These are phyloP conservation scores for Lumnitzera racemosa DNA, from an alignment of 345 rosid species.

Conservation along the genomic window DNA sequence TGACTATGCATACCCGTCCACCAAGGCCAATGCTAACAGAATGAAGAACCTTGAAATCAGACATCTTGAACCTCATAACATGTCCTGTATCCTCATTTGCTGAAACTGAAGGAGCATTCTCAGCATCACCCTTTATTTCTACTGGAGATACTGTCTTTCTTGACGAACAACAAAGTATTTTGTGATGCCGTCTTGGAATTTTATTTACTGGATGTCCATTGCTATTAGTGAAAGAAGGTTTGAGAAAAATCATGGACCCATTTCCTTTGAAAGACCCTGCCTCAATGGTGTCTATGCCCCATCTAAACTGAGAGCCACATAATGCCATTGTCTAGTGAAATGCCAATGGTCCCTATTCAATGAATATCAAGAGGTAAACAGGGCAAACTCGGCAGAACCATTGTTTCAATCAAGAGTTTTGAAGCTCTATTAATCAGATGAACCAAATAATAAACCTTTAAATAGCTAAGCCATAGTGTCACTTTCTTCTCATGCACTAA, in stretches of 20 bases:
- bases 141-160: conserved; percentile 25
- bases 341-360: no score
- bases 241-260: conserved; percentile 22
- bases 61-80: conserved; percentile 68
- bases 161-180: conserved; percentile 33
- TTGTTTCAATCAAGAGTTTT: no score
- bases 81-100: conserved; percentile 42
- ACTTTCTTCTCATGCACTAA: no score
- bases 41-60: conserved; percentile 72
- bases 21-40: conserved; percentile 81
- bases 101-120: conserved; percentile 10
- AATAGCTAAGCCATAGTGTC: no score
- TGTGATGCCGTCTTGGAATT: conserved; percentile 12
- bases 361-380: no score
- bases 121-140: conserved; percentile 30
- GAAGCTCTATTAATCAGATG: no score
- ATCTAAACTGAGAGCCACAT: conserved; percentile 29
- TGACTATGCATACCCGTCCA: conserved; percentile 52
- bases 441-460: no score
- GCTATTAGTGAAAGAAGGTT: conserved; percentile 11
- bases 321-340: conserved; percentile 42
- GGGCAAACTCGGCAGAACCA: no score
- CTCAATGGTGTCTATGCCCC: conserved; percentile 28
- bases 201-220: conserved; percentile 7
- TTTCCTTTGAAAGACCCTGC: conserved; percentile 20